Percentiles rank a stretch among this genome's conserved stretches.
phyloP scores from a whole-genome alignment of 2,329 filamentous ascomycete genomes.

The Xylariaceae sp. region DNA sequence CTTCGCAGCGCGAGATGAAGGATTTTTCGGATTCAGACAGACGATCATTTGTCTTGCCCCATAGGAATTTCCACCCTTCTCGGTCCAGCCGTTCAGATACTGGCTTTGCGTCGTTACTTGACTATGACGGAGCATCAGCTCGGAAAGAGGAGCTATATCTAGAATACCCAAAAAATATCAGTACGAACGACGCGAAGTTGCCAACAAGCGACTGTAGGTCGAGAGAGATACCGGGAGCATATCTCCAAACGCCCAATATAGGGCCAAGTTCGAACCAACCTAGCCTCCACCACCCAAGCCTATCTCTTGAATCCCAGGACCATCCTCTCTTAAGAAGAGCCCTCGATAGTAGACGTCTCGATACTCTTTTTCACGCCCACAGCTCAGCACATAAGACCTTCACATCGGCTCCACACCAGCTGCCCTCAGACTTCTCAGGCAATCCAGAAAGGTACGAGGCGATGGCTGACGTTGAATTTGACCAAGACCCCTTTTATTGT shows the following conservation, averaged over 20 bases:
- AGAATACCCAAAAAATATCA: neutral
- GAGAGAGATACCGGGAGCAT: neutral
- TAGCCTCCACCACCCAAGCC: neutral
- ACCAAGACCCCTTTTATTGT: neutral
- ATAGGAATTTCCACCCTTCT: neutral
- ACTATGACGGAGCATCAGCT: neutral
- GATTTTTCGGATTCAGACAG: neutral
- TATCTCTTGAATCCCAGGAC: neutral
- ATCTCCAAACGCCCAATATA: neutral
- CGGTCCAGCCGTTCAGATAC: neutral
- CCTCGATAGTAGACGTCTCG: neutral
- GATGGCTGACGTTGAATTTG: neutral
- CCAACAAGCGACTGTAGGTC: neutral
- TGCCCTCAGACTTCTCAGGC: neutral
- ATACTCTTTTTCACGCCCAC: neutral
- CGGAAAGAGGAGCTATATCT: neutral
- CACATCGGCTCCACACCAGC: no score
- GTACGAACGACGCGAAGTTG: neutral
- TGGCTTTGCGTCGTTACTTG: neutral
- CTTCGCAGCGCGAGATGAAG: neutral
- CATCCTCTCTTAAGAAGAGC: neutral
- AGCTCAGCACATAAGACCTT: no score
- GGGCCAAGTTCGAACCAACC: neutral
- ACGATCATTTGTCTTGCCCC: neutral
- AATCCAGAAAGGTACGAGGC: neutral